Evolutionary conservation across 228 moss, liverwort and hornwort genomes (phyloP).

Genomic region (Sphagnum magellanicum): DNA sequence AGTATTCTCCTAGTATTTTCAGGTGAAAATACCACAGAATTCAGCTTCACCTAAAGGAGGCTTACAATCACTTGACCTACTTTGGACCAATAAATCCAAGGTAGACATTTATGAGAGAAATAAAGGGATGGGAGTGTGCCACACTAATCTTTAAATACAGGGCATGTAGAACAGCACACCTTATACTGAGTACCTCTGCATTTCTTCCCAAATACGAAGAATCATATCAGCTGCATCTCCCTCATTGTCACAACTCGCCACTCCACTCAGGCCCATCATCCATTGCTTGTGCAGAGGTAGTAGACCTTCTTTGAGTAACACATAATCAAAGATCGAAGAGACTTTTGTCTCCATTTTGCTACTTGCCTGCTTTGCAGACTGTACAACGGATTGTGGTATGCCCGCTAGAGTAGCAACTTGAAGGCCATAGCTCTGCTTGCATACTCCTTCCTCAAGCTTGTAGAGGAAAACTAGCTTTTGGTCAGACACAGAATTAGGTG

Average conservation of each 20-base stretch:
- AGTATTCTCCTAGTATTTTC: no score
- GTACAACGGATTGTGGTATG: constrained; percentile 57
- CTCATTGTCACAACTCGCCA: constrained; percentile 19
- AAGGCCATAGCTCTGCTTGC: constrained; percentile 85
- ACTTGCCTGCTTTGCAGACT: constrained; percentile 62
- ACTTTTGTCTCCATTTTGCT: constrained; percentile 23
- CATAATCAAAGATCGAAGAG: constrained; percentile 37
- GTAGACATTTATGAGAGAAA: no score
- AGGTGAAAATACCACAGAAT: no score
- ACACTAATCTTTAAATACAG: no score
- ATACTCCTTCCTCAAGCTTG: constrained; percentile 72
- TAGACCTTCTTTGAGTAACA: constrained; percentile 44
- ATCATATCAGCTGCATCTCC: constrained; percentile 40
- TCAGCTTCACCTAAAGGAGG: no score
- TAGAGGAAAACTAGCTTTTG: constrained; percentile 81
- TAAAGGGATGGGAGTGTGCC: no score
- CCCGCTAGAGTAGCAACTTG: constrained; percentile 87
- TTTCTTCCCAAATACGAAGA: constrained; percentile 46
- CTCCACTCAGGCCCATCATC: constrained; percentile 36
- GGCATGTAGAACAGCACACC: no score
- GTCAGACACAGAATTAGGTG: constrained; percentile 36
- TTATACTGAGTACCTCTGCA: constrained; percentile 43
- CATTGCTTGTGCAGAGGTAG: constrained; percentile 46
- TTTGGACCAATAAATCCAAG: no score
- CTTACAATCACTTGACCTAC: no score